Evolutionary conservation across 2,329 filamentous ascomycete species (phyloP), one percentile per base, ranked within the genome.

Genomic region (Didymellaceae sp.): DNA sequence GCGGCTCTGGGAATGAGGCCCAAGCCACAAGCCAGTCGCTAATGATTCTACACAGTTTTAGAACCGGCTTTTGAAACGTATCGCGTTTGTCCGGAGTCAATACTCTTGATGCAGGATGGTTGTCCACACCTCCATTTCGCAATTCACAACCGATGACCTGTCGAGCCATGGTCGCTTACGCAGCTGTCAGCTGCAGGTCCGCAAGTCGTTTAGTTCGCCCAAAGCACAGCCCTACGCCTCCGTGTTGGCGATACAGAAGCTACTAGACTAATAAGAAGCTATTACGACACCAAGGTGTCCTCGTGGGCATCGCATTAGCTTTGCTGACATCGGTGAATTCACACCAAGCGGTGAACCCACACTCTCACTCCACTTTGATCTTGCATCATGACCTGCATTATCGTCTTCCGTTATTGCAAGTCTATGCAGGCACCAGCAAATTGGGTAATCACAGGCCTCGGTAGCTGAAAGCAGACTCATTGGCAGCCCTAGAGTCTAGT

Each of bases 171-270:
- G 20, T 37, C 38, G 43, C 48, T 50, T 41, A 47, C 39, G 39
- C 43, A 47, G 49, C 44, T 62, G 60, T 65, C 62, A 65, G 62
- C 60, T 65, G 62, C 62, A 65, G 61, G 59, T 63, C 54, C 59
- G 30, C 42, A 47, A 44, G 38, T n/a, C 14, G 39, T 44, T 24
- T 41, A 46, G 42, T 22, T 52, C 48, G 49, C 57, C 48, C 56
- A 57, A 47, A 28, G 32, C 38, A 43, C 21, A 46, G 30, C 50
- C 52, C 47, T 49, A 43, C 33, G 34, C 26, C 22, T 14, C 34
- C 3, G 9, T 14, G 16, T 20, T 45, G 42, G 32, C 37, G 41
- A 52, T 35, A 31, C n/a, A 6, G 30, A 43, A 31, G 33, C 24
- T 30, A 52, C 58, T 62, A 52, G 58, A 65, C 62, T 26, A 33